Evolutionary conservation across 768 basidiomycete species (phyloP).

Genomic region (Crassisporium funariophilum): DNA sequence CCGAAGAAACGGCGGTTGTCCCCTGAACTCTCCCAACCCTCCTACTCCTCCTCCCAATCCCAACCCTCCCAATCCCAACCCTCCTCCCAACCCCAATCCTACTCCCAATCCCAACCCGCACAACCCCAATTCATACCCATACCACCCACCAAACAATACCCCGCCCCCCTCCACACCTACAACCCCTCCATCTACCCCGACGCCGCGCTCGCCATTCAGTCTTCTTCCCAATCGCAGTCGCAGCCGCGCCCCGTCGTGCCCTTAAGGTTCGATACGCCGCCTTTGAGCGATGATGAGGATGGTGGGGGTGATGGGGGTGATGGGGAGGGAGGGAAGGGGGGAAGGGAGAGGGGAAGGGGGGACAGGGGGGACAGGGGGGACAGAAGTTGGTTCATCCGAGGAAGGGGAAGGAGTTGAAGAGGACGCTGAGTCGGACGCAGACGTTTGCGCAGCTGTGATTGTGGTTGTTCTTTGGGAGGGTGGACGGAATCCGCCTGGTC

Average conservation of each 20-base stretch:
- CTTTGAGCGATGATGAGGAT: slow-evolving; percentile 19
- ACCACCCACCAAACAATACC: slow-evolving; percentile 35
- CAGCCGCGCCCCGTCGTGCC: slow-evolving; percentile 19
- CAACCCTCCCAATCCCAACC: background rate
- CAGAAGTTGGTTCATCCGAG: slow-evolving; percentile 20
- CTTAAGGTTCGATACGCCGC: slow-evolving; percentile 22
- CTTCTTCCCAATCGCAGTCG: slow-evolving; percentile 20
- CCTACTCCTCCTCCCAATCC: background rate
- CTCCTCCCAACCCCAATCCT: no score
- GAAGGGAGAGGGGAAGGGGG: slow-evolving; percentile 2
- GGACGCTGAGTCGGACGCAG: slow-evolving; percentile 33
- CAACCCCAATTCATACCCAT: no score
- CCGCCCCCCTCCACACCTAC: slow-evolving; percentile 37
- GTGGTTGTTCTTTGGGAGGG: slow-evolving; percentile 6
- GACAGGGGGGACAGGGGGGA: background rate
- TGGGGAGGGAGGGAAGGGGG: slow-evolving; percentile 7
- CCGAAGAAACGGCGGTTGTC: slow-evolving; percentile 13
- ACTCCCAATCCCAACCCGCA: no score
- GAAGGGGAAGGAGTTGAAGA: slow-evolving; percentile 25
- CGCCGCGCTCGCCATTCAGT: slow-evolving; percentile 31
- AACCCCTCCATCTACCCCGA: slow-evolving; percentile 39
- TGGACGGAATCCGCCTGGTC: background rate
- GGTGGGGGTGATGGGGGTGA: slow-evolving; percentile 8
- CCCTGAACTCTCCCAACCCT: no score
- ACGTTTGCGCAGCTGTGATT: slow-evolving; percentile 33